A percentile compares a stretch with the other conserved stretches of the same genome.
phyloP scores from a whole-genome alignment of 306 rosid species.

The Trifolium fragiferum region DNA sequence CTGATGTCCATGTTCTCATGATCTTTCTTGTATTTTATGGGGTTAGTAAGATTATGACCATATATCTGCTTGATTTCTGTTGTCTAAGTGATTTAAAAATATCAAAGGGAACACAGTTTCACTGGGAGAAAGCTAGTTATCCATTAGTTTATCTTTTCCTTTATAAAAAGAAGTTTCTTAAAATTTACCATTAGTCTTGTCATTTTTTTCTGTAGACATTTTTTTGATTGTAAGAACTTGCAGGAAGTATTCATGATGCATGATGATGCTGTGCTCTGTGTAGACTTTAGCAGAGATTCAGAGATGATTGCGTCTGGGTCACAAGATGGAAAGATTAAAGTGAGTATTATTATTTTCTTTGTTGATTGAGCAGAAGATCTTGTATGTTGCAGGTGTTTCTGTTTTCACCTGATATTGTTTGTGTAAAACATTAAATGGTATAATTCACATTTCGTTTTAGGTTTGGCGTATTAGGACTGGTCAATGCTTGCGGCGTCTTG shows the following conservation, averaged over 20 bases:
- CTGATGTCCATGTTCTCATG: neutral
- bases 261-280: constrained; percentile 93
- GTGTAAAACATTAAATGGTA: constrained; percentile 14
- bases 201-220: constrained; percentile 23
- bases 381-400: constrained; percentile 17
- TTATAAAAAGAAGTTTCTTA: constrained; percentile 26
- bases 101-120: constrained; percentile 16
- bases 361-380: neutral
- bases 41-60: neutral
- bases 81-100: constrained; percentile 12
- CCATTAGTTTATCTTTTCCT: constrained; percentile 3
- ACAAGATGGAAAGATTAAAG: constrained; percentile 97
- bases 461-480: constrained; percentile 99
- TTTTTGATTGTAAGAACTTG: constrained; percentile 49
- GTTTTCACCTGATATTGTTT: constrained; percentile 8
- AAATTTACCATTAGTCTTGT: constrained; percentile 14
- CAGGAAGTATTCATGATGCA: constrained; percentile 99
- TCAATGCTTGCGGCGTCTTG: constrained; percentile 99
- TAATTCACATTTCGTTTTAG: constrained; percentile 50
- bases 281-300: constrained; percentile 95
- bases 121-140: constrained; percentile 6
- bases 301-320: constrained; percentile 98
- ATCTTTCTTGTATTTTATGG: neutral
- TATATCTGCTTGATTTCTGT: constrained; percentile 21
- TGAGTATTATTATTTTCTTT: constrained; percentile 46